Base-by-base conservation (phyloP, 163 green algal genomes). In the Scenedesmus sp. region DNA sequence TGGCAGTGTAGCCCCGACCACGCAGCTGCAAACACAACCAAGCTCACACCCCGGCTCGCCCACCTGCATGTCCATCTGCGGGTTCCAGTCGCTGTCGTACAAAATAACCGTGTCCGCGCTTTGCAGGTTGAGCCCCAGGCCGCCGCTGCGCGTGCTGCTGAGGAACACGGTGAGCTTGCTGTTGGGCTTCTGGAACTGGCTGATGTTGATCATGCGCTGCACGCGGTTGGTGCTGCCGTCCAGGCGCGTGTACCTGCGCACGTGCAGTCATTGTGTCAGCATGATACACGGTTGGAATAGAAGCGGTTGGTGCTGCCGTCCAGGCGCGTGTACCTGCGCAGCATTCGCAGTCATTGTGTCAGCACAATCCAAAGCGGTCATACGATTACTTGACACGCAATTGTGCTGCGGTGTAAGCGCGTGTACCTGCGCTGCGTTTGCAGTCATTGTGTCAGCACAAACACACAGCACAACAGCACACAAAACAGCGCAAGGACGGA, bases 101-200 rank as follows among this genome's bases (percentile, higher is more conserved):
- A 99, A 98, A 93, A 99, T 99, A 93, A 98, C 97, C 0, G 98
- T 99, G 96, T 99, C 98, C 2, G 98, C 98, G 7, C 97, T 95
- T 93, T 97, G 99, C 66, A 99, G 96, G 95, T 99, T 99, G 93
- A 99, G 99, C 62, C 98, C 98, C 81, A 99, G 96, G 0, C 98
- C 98, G 13, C 98, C 98, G 12, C 98, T 98, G 13, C 98, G 95
- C n/a, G 98, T 99, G 93, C 95, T 98, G 56, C 99, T 95, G 88
- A 99, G 95, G 94, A 96, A 97, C 20, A 97, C 88, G 79, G 96
- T 96, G 2, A 96, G 81, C 18, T 87, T 66, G 76, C 62, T 92
- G n/a, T 62, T 84, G 0, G 92, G 88, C 86, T 93, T 92, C 92
- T 98, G 97, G 95, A 98, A 98, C 82, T 94, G 90, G 93, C 96